Percentiles rank a stretch among this genome's conserved stretches.
phyloP scores from a whole-genome alignment of 129 eudicot species.

The Flaveria linearis region DNA sequence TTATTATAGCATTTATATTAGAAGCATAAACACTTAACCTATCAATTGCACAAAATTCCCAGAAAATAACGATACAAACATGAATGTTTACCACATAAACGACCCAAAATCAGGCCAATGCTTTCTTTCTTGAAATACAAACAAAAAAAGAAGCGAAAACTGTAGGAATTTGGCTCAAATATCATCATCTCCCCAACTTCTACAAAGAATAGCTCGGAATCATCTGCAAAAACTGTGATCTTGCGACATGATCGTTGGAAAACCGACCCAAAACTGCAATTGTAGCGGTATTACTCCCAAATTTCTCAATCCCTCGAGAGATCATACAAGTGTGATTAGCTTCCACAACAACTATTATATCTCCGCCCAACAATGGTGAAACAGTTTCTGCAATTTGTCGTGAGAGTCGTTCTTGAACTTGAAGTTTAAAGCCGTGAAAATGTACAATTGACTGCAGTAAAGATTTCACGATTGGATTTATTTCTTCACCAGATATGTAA shows the following conservation, averaged over 20 bases:
- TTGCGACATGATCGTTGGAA: conserved; percentile 60
- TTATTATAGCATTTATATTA: neutral
- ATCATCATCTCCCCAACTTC: conserved; percentile 27
- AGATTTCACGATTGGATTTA: conserved; percentile 49
- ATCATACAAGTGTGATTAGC: conserved; percentile 94
- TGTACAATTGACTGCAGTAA: conserved; percentile 81
- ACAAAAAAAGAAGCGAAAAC: neutral
- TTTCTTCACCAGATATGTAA: conserved; percentile 48
- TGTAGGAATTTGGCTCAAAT: conserved; percentile 19
- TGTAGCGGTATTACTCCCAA: conserved; percentile 91
- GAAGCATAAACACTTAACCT: conserved; percentile 1
- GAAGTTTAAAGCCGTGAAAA: conserved; percentile 86
- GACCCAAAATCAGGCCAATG: neutral
- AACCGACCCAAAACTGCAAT: conserved; percentile 90
- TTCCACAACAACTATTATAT: conserved; percentile 88
- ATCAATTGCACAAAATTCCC: conserved; percentile 11
- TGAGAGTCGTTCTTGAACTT: conserved; percentile 94
- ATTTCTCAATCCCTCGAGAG: conserved; percentile 89
- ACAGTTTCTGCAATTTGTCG: conserved; percentile 93
- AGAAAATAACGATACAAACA: conserved; percentile 27
- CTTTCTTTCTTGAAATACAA: conserved; percentile 20
- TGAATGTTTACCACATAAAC: neutral
- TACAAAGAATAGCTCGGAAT: conserved; percentile 54
- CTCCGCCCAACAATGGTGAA: conserved; percentile 66
- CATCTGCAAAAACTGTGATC: conserved; percentile 68